Conservation (phyloP, 768 basidiomycete species). For the Psilocybe tampanensis region DNA sequence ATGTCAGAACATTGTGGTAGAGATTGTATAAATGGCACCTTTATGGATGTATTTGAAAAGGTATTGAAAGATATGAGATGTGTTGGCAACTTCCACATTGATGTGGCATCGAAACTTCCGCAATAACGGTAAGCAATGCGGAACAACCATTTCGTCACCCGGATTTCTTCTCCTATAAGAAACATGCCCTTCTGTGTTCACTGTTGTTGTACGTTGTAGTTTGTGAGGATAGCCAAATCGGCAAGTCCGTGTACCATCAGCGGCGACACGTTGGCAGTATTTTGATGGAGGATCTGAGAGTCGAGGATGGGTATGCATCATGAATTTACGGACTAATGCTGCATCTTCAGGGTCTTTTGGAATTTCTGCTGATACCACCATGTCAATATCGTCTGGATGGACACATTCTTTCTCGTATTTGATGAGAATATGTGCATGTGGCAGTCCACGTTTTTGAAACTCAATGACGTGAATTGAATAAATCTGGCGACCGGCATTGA, state of each 20-base stretch:
- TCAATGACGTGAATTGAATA: conserved; percentile 39
- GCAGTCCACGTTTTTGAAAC: no score
- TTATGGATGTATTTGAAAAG: conserved; percentile 43
- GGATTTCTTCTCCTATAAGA: conserved; percentile 24
- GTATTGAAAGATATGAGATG: conserved; percentile 37
- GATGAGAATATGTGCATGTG: conserved; percentile 40
- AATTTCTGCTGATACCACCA: conserved; percentile 35
- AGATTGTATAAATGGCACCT: conserved; percentile 20
- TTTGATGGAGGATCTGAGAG: conserved; percentile 11
- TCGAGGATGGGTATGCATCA: conserved; percentile 35
- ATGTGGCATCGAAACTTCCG: conserved; percentile 35
- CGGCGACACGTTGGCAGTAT: conserved; percentile 27
- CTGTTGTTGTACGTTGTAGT: conserved; percentile 20
- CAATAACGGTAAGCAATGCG: conserved; percentile 26
- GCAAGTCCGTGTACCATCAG: conserved; percentile 20
- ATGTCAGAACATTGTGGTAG: no score
- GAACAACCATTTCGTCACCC: conserved; percentile 31
- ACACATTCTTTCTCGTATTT: conserved; percentile 27
- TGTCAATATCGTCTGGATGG: conserved; percentile 29
- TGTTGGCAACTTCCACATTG: conserved; percentile 33
- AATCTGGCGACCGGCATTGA: conserved; percentile 26
- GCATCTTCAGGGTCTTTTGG: conserved; percentile 27
- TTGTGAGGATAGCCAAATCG: conserved; percentile 24
- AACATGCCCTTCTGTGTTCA: conserved; percentile 30
- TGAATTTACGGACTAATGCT: conserved; percentile 28